Evolutionary conservation across 257 asterid genomes (phyloP).

Genomic region (Asclepias syriaca): DNA sequence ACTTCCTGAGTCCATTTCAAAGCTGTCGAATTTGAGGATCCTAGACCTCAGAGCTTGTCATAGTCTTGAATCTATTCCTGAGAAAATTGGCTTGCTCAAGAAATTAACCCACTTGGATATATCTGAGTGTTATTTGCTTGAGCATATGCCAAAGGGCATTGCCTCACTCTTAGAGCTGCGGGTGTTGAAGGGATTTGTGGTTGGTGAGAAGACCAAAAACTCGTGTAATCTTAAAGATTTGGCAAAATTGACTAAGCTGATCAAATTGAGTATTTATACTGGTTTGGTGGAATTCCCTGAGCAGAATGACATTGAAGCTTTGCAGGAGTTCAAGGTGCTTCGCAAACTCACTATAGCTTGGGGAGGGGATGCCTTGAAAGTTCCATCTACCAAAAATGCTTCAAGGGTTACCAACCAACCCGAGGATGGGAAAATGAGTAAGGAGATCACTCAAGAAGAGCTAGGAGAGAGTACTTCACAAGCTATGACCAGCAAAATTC

Average conservation of each 20-base stretch:
- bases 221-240: constrained; percentile 32
- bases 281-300: constrained; percentile 20
- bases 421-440: not conserved
- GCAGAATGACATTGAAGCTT: constrained; percentile 4
- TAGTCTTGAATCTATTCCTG: constrained; percentile 39
- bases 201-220: not conserved
- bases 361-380: constrained; percentile 30
- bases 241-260: constrained; percentile 10
- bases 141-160: constrained; percentile 39
- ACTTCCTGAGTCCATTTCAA: constrained; percentile 30
- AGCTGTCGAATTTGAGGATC: constrained; percentile 20
- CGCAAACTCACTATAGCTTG: constrained; percentile 41
- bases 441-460: not conserved
- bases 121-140: constrained; percentile 49
- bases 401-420: not conserved
- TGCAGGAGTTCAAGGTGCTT: constrained; percentile 14
- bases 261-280: constrained; percentile 38
- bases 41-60: constrained; percentile 44
- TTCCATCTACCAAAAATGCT: not conserved
- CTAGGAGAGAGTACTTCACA: not conserved
- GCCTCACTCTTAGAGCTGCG: constrained; percentile 18
- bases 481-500: not conserved
- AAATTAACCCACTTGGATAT: constrained; percentile 40
- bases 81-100: constrained; percentile 20
- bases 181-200: constrained; percentile 48